Conservation (phyloP, 1,139 yeast genomes). For the Suhomyces terraborum region DNA sequence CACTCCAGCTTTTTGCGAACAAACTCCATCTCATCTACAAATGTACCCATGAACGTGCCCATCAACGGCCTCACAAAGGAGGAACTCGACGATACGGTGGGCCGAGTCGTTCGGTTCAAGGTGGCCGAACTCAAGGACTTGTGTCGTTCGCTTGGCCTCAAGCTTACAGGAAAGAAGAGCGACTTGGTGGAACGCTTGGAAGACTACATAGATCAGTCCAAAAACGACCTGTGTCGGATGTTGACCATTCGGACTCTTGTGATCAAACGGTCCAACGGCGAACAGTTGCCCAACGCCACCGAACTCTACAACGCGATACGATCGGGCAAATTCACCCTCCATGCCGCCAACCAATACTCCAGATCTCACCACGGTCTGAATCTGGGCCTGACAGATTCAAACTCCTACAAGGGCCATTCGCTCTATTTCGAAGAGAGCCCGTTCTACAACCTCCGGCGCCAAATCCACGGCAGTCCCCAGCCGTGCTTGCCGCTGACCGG, state of each 20-base stretch:
- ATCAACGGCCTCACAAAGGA: slow-evolving; percentile 13
- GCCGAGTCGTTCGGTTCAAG: slow-evolving; percentile 18
- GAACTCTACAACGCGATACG: slow-evolving; percentile 28
- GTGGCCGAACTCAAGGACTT: slow-evolving; percentile 24
- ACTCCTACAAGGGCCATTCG: slow-evolving; percentile 33
- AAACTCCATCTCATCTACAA: slow-evolving; percentile 4
- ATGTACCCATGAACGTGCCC: slow-evolving; percentile 10
- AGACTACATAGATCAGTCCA: slow-evolving; percentile 37
- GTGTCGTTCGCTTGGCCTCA: slow-evolving; percentile 42
- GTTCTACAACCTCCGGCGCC: slow-evolving; percentile 48
- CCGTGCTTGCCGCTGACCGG: slow-evolving; percentile 34
- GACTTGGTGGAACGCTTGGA: slow-evolving; percentile 51
- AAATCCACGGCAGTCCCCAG: slow-evolving; percentile 50
- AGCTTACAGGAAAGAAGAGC: slow-evolving; percentile 52
- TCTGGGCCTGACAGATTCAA: slow-evolving; percentile 21
- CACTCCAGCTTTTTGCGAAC: not conserved
- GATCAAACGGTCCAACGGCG: slow-evolving; percentile 36
- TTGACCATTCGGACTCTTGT: slow-evolving; percentile 47
- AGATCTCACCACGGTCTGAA: slow-evolving; percentile 7
- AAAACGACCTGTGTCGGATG: slow-evolving; percentile 42
- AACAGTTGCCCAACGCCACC: slow-evolving; percentile 39
- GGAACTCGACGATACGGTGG: slow-evolving; percentile 17
- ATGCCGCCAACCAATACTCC: slow-evolving; percentile 12
- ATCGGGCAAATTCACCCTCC: slow-evolving; percentile 16
- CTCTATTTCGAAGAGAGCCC: slow-evolving; percentile 54